These are phyloP conservation scores for Aegle marmelos DNA, from an alignment of 345 rosid species.

Conservation along the genomic window DNA sequence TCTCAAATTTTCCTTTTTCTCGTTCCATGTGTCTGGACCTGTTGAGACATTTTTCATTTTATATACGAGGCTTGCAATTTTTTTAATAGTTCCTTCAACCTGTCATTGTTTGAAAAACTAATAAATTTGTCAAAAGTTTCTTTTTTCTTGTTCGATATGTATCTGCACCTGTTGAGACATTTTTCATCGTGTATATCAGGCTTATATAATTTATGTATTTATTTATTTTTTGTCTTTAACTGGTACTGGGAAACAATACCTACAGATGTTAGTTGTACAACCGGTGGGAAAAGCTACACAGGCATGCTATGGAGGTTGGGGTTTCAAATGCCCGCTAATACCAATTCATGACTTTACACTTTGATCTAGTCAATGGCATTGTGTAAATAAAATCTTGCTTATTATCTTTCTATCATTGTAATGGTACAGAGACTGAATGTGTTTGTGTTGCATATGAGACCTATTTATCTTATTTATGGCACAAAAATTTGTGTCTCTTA, in stretches of 20 bases:
- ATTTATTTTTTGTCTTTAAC: neutral
- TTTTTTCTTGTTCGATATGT: neutral
- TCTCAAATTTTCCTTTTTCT: neutral
- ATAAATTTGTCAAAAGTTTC: neutral
- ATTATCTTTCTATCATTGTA: neutral
- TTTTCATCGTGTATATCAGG: neutral
- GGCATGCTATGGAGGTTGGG: neutral
- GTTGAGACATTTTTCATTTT: neutral
- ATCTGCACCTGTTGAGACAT: neutral
- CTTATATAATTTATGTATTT: no score
- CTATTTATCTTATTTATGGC: neutral
- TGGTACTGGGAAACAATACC: neutral
- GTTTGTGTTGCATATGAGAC: neutral
- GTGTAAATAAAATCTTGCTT: neutral
- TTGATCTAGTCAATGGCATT: neutral
- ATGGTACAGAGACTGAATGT: neutral
- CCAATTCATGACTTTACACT: neutral
- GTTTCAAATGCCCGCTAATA: neutral
- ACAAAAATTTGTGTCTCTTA: constrained; percentile 3
- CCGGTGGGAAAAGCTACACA: neutral
- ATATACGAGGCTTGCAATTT: neutral
- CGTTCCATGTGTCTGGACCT: neutral
- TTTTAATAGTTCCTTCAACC: neutral
- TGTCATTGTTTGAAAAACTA: neutral
- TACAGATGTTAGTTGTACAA: neutral